phyloP scores from a whole-genome alignment of 768 basidiomycete species.

The Cystobasidium tubakii region DNA sequence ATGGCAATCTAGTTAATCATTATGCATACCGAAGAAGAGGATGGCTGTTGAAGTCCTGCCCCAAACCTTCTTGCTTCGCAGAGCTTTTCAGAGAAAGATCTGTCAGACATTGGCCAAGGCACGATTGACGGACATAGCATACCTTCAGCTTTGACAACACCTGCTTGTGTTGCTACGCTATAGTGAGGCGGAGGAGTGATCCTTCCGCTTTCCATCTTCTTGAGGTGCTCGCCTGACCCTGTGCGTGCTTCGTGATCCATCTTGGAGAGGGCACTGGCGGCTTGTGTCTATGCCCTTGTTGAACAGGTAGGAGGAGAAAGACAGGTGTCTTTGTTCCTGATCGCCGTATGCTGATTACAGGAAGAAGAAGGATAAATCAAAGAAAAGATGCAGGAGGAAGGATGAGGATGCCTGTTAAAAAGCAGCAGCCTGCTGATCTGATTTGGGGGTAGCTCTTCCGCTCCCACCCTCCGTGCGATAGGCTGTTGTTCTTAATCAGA shows the following conservation, averaged over 20 bases:
- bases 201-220: not conserved
- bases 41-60: conserved; percentile 18
- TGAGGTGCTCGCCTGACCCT: not conserved
- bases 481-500: not conserved
- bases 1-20: not conserved
- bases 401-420: not conserved
- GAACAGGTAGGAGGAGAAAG: not conserved
- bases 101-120: not conserved
- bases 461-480: not conserved
- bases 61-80: conserved; percentile 22
- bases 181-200: conserved; percentile 21
- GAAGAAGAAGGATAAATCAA: not conserved
- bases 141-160: conserved; percentile 36
- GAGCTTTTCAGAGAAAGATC: conserved; percentile 12
- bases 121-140: not conserved
- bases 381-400: not conserved
- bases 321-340: not conserved
- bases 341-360: not conserved
- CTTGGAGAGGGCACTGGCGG: not conserved
- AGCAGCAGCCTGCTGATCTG: too few species aligned
- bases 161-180: conserved; percentile 23
- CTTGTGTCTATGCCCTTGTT: not conserved
- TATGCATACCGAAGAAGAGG: conserved; percentile 26
- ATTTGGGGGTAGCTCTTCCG: not conserved
- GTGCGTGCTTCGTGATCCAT: not conserved